Conservation (phyloP, 371 early-diverging fungal species). For the Mortierella sp. region DNA sequence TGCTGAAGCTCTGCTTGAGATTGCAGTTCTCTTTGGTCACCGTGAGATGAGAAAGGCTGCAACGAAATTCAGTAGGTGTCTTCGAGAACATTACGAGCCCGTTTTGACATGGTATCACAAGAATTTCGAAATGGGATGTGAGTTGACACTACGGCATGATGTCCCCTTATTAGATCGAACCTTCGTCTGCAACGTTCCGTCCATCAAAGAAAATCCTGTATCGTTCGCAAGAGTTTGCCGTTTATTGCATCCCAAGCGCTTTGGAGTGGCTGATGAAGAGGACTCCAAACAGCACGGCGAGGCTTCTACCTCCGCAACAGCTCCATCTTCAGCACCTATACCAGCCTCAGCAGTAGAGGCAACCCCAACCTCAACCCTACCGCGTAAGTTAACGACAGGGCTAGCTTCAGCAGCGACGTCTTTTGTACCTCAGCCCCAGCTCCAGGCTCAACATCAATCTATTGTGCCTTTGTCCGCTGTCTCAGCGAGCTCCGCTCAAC, state of each 20-base stretch:
- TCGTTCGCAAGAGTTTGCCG: conserved; percentile 56
- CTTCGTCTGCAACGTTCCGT: conserved; percentile 68
- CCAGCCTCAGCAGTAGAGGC: too few relatives aligned
- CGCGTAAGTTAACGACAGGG: too few relatives aligned
- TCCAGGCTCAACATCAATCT: too few relatives aligned
- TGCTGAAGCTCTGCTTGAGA: conserved; percentile 90
- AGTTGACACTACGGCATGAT: too few relatives aligned
- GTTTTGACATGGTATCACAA: too few relatives aligned
- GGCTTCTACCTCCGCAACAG: neutral
- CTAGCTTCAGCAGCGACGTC: too few relatives aligned
- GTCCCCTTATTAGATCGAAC: conserved; percentile 59
- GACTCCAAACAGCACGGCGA: neutral
- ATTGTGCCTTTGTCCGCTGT: too few relatives aligned
- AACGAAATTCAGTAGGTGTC: conserved; percentile 59
- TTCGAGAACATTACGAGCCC: neutral
- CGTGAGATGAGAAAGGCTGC: conserved; percentile 83
- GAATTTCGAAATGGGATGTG: too few relatives aligned
- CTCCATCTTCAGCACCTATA: neutral
- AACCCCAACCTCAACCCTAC: too few relatives aligned
- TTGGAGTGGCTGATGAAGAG: conserved; percentile 21
- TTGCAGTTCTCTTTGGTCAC: conserved; percentile 90
- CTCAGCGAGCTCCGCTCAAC: too few relatives aligned
- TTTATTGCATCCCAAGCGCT: conserved; percentile 54
- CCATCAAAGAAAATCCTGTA: conserved; percentile 59
- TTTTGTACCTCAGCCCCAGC: too few relatives aligned